Percentiles rank a stretch among this genome's conserved stretches.
These are phyloP conservation scores for Boletus pseudopeckii DNA, from an alignment of 768 basidiomycete genomes.

Conservation along the genomic window DNA sequence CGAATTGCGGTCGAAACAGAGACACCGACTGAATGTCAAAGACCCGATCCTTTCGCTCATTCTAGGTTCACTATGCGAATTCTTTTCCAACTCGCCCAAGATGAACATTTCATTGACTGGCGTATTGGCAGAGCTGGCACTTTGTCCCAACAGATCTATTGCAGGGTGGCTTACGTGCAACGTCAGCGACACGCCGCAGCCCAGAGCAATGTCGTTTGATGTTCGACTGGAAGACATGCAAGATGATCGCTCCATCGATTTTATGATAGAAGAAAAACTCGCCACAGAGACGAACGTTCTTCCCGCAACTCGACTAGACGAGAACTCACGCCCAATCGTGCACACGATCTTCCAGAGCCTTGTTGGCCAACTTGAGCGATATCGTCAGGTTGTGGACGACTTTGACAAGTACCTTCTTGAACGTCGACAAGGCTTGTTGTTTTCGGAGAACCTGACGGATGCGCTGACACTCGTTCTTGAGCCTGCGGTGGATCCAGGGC, in stretches of 20 bases:
- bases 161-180: slow-evolving; percentile 86
- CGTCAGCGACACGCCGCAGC: slow-evolving; percentile 36
- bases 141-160: slow-evolving; percentile 83
- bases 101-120: slow-evolving; percentile 88
- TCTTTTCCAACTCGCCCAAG: slow-evolving; percentile 84
- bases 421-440: slow-evolving; percentile 83
- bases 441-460: slow-evolving; percentile 89
- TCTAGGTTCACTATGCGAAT: slow-evolving; percentile 66
- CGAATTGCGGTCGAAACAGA: slow-evolving; percentile 39
- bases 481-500: slow-evolving; percentile 44
- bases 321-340: slow-evolving; percentile 70
- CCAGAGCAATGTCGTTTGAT: slow-evolving; percentile 8
- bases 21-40: slow-evolving; percentile 75
- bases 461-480: slow-evolving; percentile 76
- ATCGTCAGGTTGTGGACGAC: slow-evolving; percentile 66
- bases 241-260: slow-evolving; percentile 83
- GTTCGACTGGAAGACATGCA: slow-evolving; percentile 44
- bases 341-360: slow-evolving; percentile 80
- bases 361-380: slow-evolving; percentile 75
- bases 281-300: slow-evolving; percentile 53
- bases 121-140: slow-evolving; percentile 71
- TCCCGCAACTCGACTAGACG: slow-evolving; percentile 68
- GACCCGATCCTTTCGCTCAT: slow-evolving; percentile 72
- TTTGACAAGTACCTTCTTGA: slow-evolving; percentile 86
- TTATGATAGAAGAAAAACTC: slow-evolving; percentile 62